Conservation (phyloP, 331 rosid species). For the Telfairia occidentalis region DNA sequence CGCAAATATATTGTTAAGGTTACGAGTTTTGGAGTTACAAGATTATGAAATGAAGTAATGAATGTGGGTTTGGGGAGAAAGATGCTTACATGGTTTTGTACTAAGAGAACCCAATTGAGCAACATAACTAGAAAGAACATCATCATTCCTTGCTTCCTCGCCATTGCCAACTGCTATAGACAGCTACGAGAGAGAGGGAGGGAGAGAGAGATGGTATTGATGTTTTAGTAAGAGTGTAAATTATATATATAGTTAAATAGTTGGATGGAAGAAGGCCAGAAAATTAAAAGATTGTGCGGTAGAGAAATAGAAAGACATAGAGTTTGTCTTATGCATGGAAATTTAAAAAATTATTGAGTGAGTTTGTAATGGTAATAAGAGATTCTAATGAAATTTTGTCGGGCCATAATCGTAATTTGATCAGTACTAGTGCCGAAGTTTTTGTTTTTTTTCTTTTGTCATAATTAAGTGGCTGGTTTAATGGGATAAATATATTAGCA, state of each 20-base stretch:
- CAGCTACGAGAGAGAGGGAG: not conserved
- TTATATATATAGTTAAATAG: not conserved
- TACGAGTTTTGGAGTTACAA: not conserved
- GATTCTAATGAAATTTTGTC: too few relatives aligned
- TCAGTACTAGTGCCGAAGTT: too few relatives aligned
- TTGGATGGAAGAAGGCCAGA: not conserved
- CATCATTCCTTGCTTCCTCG: not conserved
- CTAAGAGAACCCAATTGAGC: not conserved
- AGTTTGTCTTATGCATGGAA: too few relatives aligned
- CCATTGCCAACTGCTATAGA: not conserved
- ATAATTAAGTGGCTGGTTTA: too few relatives aligned
- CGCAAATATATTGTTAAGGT: not conserved
- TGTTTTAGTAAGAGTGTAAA: not conserved
- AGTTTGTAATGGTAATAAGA: too few relatives aligned
- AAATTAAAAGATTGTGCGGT: not conserved
- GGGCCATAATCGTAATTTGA: too few relatives aligned
- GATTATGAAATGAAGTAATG: not conserved
- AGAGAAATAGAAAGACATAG: not conserved
- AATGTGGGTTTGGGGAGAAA: not conserved
- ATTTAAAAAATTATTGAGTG: too few relatives aligned
- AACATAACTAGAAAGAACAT: not conserved
- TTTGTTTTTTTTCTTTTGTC: too few relatives aligned
- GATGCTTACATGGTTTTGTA: not conserved
- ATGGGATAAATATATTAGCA: too few relatives aligned
- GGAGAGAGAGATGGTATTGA: not conserved